Conservation (phyloP, 352 stramenopile genomes). For the Paralagenidium karlingii region DNA sequence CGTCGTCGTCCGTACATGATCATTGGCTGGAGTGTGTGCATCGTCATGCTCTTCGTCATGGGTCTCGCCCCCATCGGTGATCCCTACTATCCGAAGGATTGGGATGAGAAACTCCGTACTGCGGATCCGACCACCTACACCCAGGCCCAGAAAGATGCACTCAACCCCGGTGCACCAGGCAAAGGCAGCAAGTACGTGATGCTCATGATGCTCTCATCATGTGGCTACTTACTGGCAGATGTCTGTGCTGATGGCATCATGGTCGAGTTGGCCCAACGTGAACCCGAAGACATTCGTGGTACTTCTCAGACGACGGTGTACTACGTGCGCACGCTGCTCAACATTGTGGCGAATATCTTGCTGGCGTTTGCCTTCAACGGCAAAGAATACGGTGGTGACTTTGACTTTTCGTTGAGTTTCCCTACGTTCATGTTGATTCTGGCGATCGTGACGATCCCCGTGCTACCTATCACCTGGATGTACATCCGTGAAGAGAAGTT, state of each 20-base stretch:
- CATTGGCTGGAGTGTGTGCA: slow-evolving; percentile 47
- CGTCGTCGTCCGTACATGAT: slow-evolving; percentile 64
- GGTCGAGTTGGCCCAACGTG: slow-evolving; percentile 39
- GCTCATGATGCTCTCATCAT: slow-evolving; percentile 59
- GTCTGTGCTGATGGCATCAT: slow-evolving; percentile 71
- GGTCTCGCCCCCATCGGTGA: slow-evolving; percentile 29
- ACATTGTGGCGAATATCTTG: slow-evolving; percentile 34
- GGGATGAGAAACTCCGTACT: slow-evolving; percentile 5
- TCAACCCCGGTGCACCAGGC: slow-evolving; percentile 10
- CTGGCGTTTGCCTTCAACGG: slow-evolving; percentile 54
- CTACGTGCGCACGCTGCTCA: slow-evolving; percentile 15
- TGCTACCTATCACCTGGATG: slow-evolving; percentile 14
- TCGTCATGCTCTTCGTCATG: slow-evolving; percentile 30
- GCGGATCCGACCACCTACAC: slow-evolving; percentile 17
- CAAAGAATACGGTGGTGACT: slow-evolving; percentile 34
- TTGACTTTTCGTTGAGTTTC: slow-evolving; percentile 35
- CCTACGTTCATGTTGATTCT: slow-evolving; percentile 28
- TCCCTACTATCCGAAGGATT: slow-evolving; percentile 15
- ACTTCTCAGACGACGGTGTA: slow-evolving; percentile 25
- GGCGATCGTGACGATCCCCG: slow-evolving; percentile 5
- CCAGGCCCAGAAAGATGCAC: slow-evolving; percentile 3
- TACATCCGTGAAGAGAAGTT: slow-evolving; percentile 12
- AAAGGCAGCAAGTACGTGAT: slow-evolving; percentile 46
- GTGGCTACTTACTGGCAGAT: slow-evolving; percentile 82
- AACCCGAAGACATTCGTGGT: slow-evolving; percentile 26